Percentiles rank a stretch among this genome's conserved stretches.
Conservation (phyloP, 345 rosid genomes). For the Eutrema yunnanense region DNA sequence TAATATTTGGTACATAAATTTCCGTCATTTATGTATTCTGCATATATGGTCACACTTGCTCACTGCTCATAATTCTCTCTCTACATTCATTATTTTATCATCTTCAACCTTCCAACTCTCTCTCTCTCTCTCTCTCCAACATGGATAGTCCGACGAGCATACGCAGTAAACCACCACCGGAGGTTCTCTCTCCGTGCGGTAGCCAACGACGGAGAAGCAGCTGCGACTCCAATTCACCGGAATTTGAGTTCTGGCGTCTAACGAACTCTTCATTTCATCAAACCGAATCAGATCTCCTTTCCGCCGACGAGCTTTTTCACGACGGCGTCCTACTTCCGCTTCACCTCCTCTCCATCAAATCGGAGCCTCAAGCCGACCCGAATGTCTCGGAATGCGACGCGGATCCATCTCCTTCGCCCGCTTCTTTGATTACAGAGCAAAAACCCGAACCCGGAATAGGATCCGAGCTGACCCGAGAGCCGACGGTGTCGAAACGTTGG, state of each 20-base stretch:
- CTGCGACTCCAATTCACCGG: conserved; percentile 47
- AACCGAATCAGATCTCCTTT: conserved; percentile 41
- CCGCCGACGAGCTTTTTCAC: conserved; percentile 76
- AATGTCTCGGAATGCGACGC: conserved; percentile 10
- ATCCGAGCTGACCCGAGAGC: conserved; percentile 6
- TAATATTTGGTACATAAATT: background rate
- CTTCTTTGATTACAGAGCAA: background rate
- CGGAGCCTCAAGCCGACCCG: conserved; percentile 13
- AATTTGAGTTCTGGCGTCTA: conserved; percentile 72
- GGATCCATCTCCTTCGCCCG: conserved; percentile 5
- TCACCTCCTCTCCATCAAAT: conserved; percentile 31
- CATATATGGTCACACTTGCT: conserved; percentile 23
- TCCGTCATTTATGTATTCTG: conserved; percentile 18
- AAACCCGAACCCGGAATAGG: conserved; percentile 18
- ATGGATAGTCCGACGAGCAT: conserved; percentile 35
- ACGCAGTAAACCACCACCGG: conserved; percentile 22
- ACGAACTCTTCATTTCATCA: conserved; percentile 39
- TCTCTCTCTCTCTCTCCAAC: background rate
- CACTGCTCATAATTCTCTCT: conserved; percentile 15
- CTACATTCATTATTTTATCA: conserved; percentile 4
- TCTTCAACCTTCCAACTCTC: background rate
- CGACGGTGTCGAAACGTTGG: conserved; percentile 63
- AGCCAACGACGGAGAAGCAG: conserved; percentile 30
- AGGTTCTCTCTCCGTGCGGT: conserved; percentile 20
- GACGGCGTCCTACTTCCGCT: conserved; percentile 69